Percentiles rank a stretch among this genome's conserved stretches.
phyloP scores from a whole-genome alignment of 306 rosid species.

The Cicer yamashitae region DNA sequence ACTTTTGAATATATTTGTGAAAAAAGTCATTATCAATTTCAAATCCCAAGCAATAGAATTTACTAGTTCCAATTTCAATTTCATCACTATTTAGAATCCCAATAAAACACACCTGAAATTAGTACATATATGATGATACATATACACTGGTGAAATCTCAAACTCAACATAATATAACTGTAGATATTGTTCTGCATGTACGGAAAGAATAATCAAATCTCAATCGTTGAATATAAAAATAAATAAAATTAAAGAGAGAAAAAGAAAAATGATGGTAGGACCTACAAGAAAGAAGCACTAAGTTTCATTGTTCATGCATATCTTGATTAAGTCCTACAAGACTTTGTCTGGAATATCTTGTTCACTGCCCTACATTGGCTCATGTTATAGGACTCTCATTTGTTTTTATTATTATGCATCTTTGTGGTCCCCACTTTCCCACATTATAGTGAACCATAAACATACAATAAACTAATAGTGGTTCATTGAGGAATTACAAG shows the following conservation, averaged over 20 bases:
- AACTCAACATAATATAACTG: slow-evolving; percentile 38
- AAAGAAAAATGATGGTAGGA: slow-evolving; percentile 34
- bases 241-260: background rate
- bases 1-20: background rate
- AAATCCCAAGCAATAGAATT: slow-evolving; percentile 49
- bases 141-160: slow-evolving; percentile 41
- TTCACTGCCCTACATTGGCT: slow-evolving; percentile 69
- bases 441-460: slow-evolving; percentile 47
- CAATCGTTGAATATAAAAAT: slow-evolving; percentile 46
- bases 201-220: slow-evolving; percentile 60
- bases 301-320: slow-evolving; percentile 63
- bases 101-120: slow-evolving; percentile 47
- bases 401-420: slow-evolving; percentile 45
- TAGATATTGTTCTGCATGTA: slow-evolving; percentile 56
- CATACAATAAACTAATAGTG: background rate
- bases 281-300: slow-evolving; percentile 56
- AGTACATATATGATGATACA: background rate
- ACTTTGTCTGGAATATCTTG: slow-evolving; percentile 88
- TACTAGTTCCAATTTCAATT: slow-evolving; percentile 31
- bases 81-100: slow-evolving; percentile 45
- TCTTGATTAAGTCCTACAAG: slow-evolving; percentile 57
- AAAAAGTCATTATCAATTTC: slow-evolving; percentile 40
- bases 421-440: slow-evolving; percentile 55
- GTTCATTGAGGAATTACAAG: too few relatives aligned
- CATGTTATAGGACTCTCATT: slow-evolving; percentile 56